Evolutionary conservation across 176 grass and related monocot genomes (phyloP), one percentile per base, ranked within the genome.

Genomic region (Tillandsia leiboldiana): DNA sequence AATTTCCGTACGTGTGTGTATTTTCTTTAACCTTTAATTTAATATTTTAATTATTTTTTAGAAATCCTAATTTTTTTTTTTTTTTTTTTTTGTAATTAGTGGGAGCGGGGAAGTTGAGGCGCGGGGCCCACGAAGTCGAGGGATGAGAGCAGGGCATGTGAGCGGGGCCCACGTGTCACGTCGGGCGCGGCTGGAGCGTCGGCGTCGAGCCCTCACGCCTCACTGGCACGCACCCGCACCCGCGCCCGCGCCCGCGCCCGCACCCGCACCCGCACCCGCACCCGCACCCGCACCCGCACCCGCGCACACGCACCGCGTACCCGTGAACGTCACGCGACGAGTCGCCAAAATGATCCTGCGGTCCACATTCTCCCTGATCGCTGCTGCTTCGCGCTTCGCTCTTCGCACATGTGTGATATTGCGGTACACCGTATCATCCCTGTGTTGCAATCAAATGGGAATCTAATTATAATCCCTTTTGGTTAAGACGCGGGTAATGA

Each of bases 141-240:
- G 13, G 13, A 7, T 9, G 18, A 65, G 26, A 23, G 12, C 26
- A 20, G 4, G 26, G 72, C 79, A 82, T 82, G 79, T 82, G 79
- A 75, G 65, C 12, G 72, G 79, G 72, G 1, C 65, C 79, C 72
- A 82, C 14, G 48, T 75, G 79, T 81, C 79, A 81, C 79, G 53
- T 68, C 78, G 12, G 24, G 22, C 49, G 51, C 70, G 56, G 67
- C 78, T 73, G 78, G 63, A 73, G 24, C 59, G 70, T 42, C 48
- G 69, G 47, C 33, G 24, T 26, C 51, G 47, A 29, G 26, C 17
- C 10, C 49, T 5, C 52, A 51, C 74, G 57, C 76, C 67, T 56
- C 27, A 18, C 54, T 47, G 65, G 33, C 65, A 67, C 65, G 33
- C 33, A 42, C 33, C 5, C 33, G 7, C 33, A 42, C 33, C 5